phyloP scores from a whole-genome alignment of 108 stramenopile species.

The Cyclostephanos invisitatus region DNA sequence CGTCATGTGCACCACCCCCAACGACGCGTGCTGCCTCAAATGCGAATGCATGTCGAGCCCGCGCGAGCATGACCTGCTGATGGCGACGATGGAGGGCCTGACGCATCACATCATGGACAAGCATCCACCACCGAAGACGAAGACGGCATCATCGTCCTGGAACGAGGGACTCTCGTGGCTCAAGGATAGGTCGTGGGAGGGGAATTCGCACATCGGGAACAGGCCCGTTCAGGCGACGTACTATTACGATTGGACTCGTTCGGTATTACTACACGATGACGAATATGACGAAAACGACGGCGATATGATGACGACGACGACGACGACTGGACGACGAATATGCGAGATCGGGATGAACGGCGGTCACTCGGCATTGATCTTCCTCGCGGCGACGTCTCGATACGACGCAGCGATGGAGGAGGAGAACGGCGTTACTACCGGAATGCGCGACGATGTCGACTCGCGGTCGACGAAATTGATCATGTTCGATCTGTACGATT shows the following conservation, averaged over 20 bases:
- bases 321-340: background rate
- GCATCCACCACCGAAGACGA: background rate
- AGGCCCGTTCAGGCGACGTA: constrained; percentile 22
- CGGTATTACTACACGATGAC: no score
- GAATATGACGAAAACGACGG: background rate
- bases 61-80: constrained; percentile 25
- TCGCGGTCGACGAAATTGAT: constrained; percentile 11
- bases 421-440: no score
- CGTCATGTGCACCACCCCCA: constrained; percentile 11
- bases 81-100: constrained; percentile 28
- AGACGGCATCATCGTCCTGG: background rate
- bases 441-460: no score
- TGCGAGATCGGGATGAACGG: constrained; percentile 41
- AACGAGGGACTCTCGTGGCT: background rate
- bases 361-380: constrained; percentile 22
- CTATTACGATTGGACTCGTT: constrained; percentile 28
- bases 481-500: constrained; percentile 22
- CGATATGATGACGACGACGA: background rate
- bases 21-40: constrained; percentile 8
- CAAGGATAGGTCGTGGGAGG: constrained; percentile 15
- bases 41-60: constrained; percentile 8
- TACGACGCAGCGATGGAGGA: background rate
- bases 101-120: constrained; percentile 21
- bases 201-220: constrained; percentile 32
- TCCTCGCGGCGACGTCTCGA: constrained; percentile 10